Base-by-base conservation (phyloP, 139 green algal species). In the Coelastrella sp. region DNA sequence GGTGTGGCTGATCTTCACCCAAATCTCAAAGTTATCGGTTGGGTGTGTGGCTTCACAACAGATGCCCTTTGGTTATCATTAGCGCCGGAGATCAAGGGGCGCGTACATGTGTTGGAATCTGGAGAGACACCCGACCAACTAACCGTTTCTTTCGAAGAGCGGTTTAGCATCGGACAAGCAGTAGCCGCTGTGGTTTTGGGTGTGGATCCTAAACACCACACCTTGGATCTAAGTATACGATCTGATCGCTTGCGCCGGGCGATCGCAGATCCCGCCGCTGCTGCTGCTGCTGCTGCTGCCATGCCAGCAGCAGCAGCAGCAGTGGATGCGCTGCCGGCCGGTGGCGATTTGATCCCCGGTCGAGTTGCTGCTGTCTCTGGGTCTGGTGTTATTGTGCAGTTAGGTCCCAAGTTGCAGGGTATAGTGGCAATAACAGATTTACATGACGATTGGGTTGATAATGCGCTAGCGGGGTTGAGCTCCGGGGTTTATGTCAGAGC, bases 371-470 rank as follows among this genome's bases (percentile, higher is more conserved):
- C 88, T 5, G 72, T 91, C 15, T 40, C 69, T 9, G 91, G 91
- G 41, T 59, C 30, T 0, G 94, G 95, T 3, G 74, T 98, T 69
- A 88, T 89, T 41, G 90, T 98, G 59, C 83, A 90, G 85, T 79
- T 98, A 25, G 87, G 88, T 2, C 34, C 30, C 0, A 63, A 76
- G 6, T 34, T 19, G 17, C 45, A 35, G 2, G 96, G 93, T 4
- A 41, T 88, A 27, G 91, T 96, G 21, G 75, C 81, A 0, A 40
- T 98, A 4, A 96, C 93, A 17, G 96, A 99, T 81, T 76, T 99
- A 0, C 91, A 95, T 53, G 94, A 98, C 59, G 40, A 0, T 0
- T 94, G 82, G 32, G 89, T 96, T 30, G 30, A 74, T 25, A 92
- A 96, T 37, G 93, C 92, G 15, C 79, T 96, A 59, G 77, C 79